These are phyloP conservation scores for Lunasporangiospora selenospora DNA, from an alignment of 192 early-diverging fungal genomes.

Conservation along the genomic window DNA sequence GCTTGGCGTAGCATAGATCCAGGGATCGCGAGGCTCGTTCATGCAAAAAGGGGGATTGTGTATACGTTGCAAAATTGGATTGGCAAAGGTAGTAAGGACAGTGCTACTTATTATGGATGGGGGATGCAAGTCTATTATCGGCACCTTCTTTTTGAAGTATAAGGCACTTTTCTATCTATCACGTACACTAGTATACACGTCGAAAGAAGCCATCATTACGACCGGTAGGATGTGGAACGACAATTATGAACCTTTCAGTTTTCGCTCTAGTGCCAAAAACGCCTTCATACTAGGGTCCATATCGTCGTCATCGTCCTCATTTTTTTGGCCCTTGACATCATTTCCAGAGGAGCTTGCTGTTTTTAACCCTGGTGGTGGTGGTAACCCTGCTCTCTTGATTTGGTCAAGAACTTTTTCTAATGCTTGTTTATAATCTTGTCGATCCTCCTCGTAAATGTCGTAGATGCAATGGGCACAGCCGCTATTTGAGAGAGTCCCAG, in stretches of 20 bases:
- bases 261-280: slow-evolving; percentile 56
- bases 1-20: too few species aligned
- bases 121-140: too few species aligned
- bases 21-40: too few species aligned
- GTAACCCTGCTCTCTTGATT: slow-evolving; percentile 28
- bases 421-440: slow-evolving; percentile 29
- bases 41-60: too few species aligned
- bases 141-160: too few species aligned
- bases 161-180: too few species aligned
- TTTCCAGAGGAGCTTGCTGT: not conserved
- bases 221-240: too few species aligned
- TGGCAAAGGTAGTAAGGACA: too few species aligned
- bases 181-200: too few species aligned
- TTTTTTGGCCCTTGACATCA: not conserved
- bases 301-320: slow-evolving; percentile 37
- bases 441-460: slow-evolving; percentile 42
- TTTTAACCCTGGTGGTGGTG: slow-evolving; percentile 16
- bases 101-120: too few species aligned
- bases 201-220: too few species aligned
- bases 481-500: slow-evolving; percentile 13
- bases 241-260: slow-evolving; percentile 47
- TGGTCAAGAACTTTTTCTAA: slow-evolving; percentile 15
- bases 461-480: slow-evolving; percentile 44
- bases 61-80: too few species aligned
- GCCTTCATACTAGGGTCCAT: slow-evolving; percentile 63